These are phyloP conservation scores for Venturia oleaginea DNA, from an alignment of 2,329 filamentous ascomycete species.

Conservation along the genomic window DNA sequence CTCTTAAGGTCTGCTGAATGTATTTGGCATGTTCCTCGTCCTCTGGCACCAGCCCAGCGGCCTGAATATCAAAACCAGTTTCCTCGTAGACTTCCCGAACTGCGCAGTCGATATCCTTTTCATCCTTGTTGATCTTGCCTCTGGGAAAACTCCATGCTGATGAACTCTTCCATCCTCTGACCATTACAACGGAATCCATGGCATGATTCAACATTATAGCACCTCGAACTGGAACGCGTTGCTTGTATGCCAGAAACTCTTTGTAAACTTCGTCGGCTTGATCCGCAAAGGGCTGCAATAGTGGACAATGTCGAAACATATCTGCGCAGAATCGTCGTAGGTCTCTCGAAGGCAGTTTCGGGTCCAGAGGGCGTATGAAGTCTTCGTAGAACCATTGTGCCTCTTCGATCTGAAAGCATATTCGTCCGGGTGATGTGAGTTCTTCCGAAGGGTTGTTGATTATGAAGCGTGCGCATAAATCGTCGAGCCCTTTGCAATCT, in stretches of 20 bases:
- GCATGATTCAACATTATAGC: slow-evolving; percentile 84
- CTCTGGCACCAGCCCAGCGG: slow-evolving; percentile 63
- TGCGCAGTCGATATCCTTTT: slow-evolving; percentile 87
- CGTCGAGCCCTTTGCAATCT: slow-evolving; percentile 67
- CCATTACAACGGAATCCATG: slow-evolving; percentile 91
- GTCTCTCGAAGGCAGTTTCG: slow-evolving; percentile 73
- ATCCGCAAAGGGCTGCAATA: slow-evolving; percentile 71
- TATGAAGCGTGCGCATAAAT: slow-evolving; percentile 95
- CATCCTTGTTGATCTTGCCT: slow-evolving; percentile 97
- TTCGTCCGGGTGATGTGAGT: slow-evolving; percentile 77
- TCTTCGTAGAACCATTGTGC: slow-evolving; percentile 99
- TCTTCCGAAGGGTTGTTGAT: slow-evolving; percentile 93
- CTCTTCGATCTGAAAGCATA: slow-evolving; percentile 98
- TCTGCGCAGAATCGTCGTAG: slow-evolving; percentile 77
- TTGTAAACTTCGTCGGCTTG: slow-evolving; percentile 78
- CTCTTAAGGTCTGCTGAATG: slow-evolving; percentile 81
- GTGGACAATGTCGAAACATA: slow-evolving; percentile 89
- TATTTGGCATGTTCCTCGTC: slow-evolving; percentile 64
- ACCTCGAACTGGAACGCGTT: slow-evolving; percentile 82
- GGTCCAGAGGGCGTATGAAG: slow-evolving; percentile 86
- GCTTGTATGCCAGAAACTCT: slow-evolving; percentile 91
- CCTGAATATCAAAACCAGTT: slow-evolving; percentile 76
- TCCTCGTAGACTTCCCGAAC: slow-evolving; percentile 93
- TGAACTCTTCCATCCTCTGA: slow-evolving; percentile 96
- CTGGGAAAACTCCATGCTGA: slow-evolving; percentile 94